Conservation (phyloP, 2,329 filamentous ascomycete genomes). For the Fusarium incarnatum region DNA sequence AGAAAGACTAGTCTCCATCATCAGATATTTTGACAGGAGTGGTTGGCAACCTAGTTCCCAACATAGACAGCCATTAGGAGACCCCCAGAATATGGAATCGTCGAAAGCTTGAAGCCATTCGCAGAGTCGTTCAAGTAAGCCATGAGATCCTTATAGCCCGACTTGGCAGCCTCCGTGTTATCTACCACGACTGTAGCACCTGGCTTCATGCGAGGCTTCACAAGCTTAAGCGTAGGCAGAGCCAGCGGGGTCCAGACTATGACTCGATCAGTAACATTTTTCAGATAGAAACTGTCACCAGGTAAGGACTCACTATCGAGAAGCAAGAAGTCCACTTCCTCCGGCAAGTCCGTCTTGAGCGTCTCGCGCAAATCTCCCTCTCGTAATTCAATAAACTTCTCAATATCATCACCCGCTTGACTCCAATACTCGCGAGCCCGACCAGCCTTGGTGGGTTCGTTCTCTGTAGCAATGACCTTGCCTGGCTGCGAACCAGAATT, state of each 20-base stretch:
- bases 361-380: constrained; percentile 69
- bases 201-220: constrained; percentile 57
- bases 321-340: constrained; percentile 66
- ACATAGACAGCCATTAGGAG: constrained; percentile 44
- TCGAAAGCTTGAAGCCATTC: constrained; percentile 60
- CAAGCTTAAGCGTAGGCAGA: constrained; percentile 61
- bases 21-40: no score
- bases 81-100: constrained; percentile 48
- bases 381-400: constrained; percentile 64
- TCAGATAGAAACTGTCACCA: not conserved
- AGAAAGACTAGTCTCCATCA: not conserved
- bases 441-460: constrained; percentile 65
- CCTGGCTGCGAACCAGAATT: constrained; percentile 52
- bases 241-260: constrained; percentile 67
- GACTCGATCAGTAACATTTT: not conserved
- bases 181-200: constrained; percentile 64
- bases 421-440: constrained; percentile 66
- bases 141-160: constrained; percentile 61
- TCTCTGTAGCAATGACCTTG: constrained; percentile 69
- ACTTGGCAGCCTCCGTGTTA: constrained; percentile 56
- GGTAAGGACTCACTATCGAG: constrained; percentile 66
- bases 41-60: not conserved
- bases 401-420: constrained; percentile 61
- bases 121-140: constrained; percentile 57
- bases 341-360: constrained; percentile 56